These are phyloP conservation scores for Aureobasidium leucospermi DNA, from an alignment of 2,329 filamentous ascomycete genomes.

Conservation along the genomic window DNA sequence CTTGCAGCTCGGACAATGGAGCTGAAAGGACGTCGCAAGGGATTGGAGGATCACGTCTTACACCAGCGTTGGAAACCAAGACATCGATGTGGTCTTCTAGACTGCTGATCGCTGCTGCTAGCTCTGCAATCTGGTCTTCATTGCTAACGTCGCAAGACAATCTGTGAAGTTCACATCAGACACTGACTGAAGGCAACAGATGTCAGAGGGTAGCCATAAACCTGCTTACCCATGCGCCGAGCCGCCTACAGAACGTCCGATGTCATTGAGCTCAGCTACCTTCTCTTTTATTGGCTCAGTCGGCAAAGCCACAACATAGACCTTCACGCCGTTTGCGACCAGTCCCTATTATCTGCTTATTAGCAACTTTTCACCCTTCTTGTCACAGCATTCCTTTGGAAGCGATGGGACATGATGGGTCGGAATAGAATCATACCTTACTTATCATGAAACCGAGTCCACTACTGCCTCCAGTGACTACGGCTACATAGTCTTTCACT, in stretches of 20 bases:
- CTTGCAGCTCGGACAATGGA: slow-evolving; percentile 36
- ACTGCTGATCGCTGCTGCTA: slow-evolving; percentile 28
- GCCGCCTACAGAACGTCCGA: slow-evolving; percentile 32
- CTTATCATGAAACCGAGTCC: slow-evolving; percentile 40
- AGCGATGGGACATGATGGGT: no score
- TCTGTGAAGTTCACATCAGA: neutral
- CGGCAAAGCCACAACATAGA: slow-evolving; percentile 41
- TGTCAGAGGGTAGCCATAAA: no score
- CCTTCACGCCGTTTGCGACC: slow-evolving; percentile 32
- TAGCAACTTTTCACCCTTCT: slow-evolving; percentile 19
- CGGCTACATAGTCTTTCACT: slow-evolving; percentile 32
- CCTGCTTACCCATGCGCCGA: slow-evolving; percentile 15
- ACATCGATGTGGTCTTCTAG: slow-evolving; percentile 39
- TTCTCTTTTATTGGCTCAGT: slow-evolving; percentile 34
- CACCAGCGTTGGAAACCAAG: slow-evolving; percentile 44
- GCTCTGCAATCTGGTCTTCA: slow-evolving; percentile 34
- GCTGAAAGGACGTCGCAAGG: slow-evolving; percentile 40
- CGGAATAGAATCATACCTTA: neutral
- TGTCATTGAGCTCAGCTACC: slow-evolving; percentile 33
- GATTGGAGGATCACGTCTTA: slow-evolving; percentile 38
- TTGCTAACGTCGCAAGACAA: slow-evolving; percentile 33
- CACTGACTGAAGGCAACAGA: neutral
- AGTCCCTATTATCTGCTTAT: slow-evolving; percentile 24
- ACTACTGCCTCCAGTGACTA: slow-evolving; percentile 41
- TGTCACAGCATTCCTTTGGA: no score